These are phyloP conservation scores for Piper longum DNA, from an alignment of 164 flowering plant genomes.

Conservation along the genomic window DNA sequence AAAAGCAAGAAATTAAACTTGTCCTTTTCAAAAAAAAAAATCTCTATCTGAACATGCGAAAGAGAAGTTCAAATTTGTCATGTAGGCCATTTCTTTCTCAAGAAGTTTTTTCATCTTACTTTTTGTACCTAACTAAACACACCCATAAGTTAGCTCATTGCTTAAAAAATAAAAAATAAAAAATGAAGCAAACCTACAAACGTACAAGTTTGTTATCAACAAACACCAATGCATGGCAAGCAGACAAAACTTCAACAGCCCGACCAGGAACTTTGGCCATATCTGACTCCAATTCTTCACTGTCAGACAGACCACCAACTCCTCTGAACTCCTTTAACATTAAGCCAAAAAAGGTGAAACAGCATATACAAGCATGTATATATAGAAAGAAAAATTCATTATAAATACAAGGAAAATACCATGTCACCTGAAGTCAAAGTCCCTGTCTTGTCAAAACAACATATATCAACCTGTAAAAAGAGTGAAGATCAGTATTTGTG, in stretches of 20 bases:
- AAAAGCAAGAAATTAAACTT: no score
- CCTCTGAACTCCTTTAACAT: slow-evolving; percentile 76
- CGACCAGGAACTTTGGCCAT: slow-evolving; percentile 57
- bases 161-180: no score
- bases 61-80: no score
- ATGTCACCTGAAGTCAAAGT: slow-evolving; percentile 98
- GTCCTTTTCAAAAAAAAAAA: no score
- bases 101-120: no score
- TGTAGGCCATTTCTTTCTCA: no score
- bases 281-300: slow-evolving; percentile 49
- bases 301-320: slow-evolving; percentile 53
- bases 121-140: no score
- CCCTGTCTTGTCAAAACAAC: slow-evolving; percentile 98
- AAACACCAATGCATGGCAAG: slow-evolving; percentile 95
- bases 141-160: no score
- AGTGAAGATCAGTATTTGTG: not conserved
- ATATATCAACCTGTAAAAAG: slow-evolving; percentile 77
- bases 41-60: no score
- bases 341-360: not conserved
- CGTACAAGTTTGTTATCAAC: slow-evolving; percentile 92
- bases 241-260: slow-evolving; percentile 69
- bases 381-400: not conserved
- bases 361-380: not conserved
- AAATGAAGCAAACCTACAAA: not conserved
- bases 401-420: slow-evolving; percentile 30